Percentiles rank a stretch among this genome's conserved stretches.
phyloP scores from a whole-genome alignment of 1,284 basidiomycete genomes.

The Cryptococcus hybrid region DNA sequence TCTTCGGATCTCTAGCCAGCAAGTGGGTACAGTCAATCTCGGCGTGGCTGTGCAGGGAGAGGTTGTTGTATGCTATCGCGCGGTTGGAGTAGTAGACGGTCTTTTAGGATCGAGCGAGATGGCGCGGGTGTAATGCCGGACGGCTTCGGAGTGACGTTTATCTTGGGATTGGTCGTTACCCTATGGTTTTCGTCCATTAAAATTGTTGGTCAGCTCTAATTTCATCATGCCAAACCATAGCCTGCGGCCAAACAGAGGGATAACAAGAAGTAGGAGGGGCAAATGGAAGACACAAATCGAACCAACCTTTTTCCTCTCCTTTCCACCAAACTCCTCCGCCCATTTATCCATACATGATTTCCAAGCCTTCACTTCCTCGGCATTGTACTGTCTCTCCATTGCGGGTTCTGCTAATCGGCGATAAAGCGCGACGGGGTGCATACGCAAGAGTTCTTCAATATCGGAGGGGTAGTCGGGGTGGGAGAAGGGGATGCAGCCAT shows the following conservation, averaged over 20 bases:
- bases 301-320: constrained; percentile 45
- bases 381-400: constrained; percentile 20
- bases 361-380: constrained; percentile 35
- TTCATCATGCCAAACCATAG: too few species aligned
- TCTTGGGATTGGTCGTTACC: constrained; percentile 45
- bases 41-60: constrained; percentile 41
- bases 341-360: constrained; percentile 50
- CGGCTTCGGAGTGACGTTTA: constrained; percentile 34
- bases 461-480: constrained; percentile 44
- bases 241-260: too few species aligned
- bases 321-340: constrained; percentile 48
- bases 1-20: constrained; percentile 42
- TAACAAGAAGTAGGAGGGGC: neutral
- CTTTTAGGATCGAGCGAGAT: constrained; percentile 50
- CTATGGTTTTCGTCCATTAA: constrained; percentile 11
- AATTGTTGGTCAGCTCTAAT: neutral
- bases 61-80: constrained; percentile 47
- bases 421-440: constrained; percentile 49
- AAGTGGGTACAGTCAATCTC: constrained; percentile 47
- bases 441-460: constrained; percentile 37
- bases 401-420: constrained; percentile 44
- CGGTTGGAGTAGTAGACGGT: constrained; percentile 51
- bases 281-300: neutral
- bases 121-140: constrained; percentile 47
- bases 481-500: constrained; percentile 44